phyloP scores from a whole-genome alignment of 2,329 filamentous ascomycete genomes.

The Aspergillus japonicus region DNA sequence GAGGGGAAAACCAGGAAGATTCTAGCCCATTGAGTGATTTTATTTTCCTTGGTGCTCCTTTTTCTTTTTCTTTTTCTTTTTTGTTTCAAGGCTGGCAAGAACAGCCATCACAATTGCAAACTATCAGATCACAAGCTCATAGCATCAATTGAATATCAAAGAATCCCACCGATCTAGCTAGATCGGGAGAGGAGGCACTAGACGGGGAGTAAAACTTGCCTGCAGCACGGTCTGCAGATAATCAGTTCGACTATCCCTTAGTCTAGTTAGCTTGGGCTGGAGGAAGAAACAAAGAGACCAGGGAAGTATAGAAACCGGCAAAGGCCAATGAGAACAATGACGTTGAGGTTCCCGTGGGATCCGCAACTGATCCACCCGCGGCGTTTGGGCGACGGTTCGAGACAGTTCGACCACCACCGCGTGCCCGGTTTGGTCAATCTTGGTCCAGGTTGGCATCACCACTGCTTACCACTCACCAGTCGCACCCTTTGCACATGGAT shows the following conservation, averaged over 20 bases:
- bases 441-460: background rate
- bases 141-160: background rate
- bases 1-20: background rate
- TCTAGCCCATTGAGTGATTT: background rate
- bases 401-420: constrained; percentile 11
- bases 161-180: background rate
- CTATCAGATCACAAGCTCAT: constrained; percentile 5
- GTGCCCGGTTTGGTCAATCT: constrained; percentile 1
- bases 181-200: background rate
- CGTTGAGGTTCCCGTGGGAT: constrained; percentile 13
- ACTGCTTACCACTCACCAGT: background rate
- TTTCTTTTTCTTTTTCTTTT: background rate
- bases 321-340: constrained; percentile 8
- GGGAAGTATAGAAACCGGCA: background rate
- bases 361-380: constrained; percentile 13
- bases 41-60: background rate
- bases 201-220: constrained; percentile 3
- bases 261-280: too few relatives aligned
- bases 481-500: constrained; percentile 1
- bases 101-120: too few relatives aligned
- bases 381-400: constrained; percentile 11
- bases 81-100: background rate
- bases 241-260: background rate
- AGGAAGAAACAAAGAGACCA: background rate
- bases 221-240: background rate